phyloP scores from a whole-genome alignment of 352 stramenopile species.

The Pythium phragmiticola region DNA sequence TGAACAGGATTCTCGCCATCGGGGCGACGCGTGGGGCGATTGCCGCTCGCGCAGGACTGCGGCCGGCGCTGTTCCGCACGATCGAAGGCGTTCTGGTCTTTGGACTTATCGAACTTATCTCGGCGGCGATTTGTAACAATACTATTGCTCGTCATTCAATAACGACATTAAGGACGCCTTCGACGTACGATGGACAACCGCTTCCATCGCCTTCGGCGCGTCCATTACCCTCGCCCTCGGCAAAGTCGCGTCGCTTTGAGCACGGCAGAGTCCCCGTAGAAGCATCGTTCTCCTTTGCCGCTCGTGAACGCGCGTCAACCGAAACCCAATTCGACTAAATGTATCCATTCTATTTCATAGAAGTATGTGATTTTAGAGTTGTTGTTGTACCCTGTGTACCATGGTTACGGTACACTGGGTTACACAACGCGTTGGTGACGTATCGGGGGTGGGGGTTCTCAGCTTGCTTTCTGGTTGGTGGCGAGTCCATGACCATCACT shows the following conservation, averaged over 20 bases:
- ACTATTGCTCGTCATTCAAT: neutral
- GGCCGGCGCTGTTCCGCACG: neutral
- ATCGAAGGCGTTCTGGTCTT: constrained; percentile 3
- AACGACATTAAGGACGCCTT: neutral
- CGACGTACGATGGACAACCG: no score
- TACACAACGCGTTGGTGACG: neutral
- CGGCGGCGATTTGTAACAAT: neutral
- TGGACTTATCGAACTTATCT: neutral
- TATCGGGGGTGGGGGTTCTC: constrained; percentile 10
- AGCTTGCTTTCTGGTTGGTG: constrained; percentile 24
- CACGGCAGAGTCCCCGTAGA: no score
- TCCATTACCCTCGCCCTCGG: no score
- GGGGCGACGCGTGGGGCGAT: neutral
- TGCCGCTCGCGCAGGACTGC: neutral
- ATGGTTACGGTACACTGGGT: constrained; percentile 1
- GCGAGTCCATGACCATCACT: constrained; percentile 26
- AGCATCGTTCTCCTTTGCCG: no score
- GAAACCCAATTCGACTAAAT: neutral
- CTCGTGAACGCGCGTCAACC: no score
- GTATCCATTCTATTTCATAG: neutral
- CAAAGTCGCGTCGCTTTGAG: no score
- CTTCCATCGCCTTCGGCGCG: no score
- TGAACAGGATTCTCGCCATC: constrained; percentile 4
- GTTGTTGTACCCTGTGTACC: neutral
- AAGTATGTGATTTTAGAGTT: neutral